phyloP scores from a whole-genome alignment of 1,284 basidiomycete species.

The Chiua sp. region DNA sequence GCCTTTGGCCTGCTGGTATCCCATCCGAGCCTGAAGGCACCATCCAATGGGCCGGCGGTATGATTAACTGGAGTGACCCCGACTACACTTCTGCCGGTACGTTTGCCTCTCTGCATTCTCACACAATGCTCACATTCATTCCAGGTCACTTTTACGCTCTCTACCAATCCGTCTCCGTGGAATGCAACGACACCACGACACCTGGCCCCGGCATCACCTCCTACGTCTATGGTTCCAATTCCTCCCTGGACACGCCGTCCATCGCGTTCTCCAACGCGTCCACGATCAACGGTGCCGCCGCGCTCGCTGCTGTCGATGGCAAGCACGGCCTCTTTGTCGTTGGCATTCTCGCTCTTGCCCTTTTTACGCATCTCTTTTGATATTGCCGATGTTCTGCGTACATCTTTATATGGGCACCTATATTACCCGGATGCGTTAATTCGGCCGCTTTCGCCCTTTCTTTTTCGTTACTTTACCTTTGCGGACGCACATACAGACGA shows the following conservation, averaged over 20 bases:
- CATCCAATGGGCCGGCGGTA: constrained; percentile 74
- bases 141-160: constrained; percentile 65
- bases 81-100: constrained; percentile 69
- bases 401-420: neutral
- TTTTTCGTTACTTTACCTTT: neutral
- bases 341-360: constrained; percentile 23
- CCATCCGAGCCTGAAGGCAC: constrained; percentile 64
- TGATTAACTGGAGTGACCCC: constrained; percentile 79
- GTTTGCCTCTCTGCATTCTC: neutral
- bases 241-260: constrained; percentile 52
- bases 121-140: constrained; percentile 3
- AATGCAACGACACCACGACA: constrained; percentile 57
- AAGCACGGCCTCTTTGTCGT: constrained; percentile 18
- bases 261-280: constrained; percentile 61
- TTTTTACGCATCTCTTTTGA: constrained; percentile 35
- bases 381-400: neutral
- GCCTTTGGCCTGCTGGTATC: constrained; percentile 82
- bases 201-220: constrained; percentile 54
- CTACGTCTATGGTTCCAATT: constrained; percentile 66
- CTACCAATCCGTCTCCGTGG: constrained; percentile 60
- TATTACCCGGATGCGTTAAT: neutral
- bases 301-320: constrained; percentile 11
- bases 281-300: constrained; percentile 48
- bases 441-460: neutral
- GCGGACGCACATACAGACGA: neutral